Percentiles rank a stretch among this genome's conserved stretches.
These are phyloP conservation scores for Podospora didyma DNA, from an alignment of 495 filamentous ascomycete species.

Conservation along the genomic window DNA sequence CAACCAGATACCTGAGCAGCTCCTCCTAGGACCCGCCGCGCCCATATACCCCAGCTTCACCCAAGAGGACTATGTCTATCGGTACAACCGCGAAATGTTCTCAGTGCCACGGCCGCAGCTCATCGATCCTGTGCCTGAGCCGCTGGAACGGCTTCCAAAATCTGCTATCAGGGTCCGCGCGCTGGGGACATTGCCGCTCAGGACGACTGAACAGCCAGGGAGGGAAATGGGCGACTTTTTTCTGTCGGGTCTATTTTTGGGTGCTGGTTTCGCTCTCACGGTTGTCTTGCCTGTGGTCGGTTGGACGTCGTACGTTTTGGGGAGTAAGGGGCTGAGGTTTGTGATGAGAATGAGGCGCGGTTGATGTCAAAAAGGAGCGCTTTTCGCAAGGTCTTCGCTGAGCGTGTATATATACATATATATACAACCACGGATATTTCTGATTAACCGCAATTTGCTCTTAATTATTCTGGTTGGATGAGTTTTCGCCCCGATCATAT, in stretches of 20 bases:
- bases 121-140: conserved; percentile 9
- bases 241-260: conserved; percentile 47
- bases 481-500: too few species aligned
- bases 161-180: neutral
- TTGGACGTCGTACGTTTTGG: conserved; percentile 6
- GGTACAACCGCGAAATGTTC: conserved; percentile 39
- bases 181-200: neutral
- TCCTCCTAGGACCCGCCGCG: conserved; percentile 44
- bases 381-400: neutral
- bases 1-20: conserved; percentile 47
- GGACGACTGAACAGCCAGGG: conserved; percentile 22
- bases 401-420: too few species aligned
- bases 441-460: too few species aligned
- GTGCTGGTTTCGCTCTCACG: conserved; percentile 16
- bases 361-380: neutral
- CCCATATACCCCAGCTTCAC: conserved; percentile 17
- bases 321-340: conserved; percentile 4
- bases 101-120: conserved; percentile 39
- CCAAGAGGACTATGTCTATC: conserved; percentile 17
- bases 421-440: too few species aligned
- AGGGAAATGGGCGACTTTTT: conserved; percentile 47
- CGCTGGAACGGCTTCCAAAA: neutral
- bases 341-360: neutral
- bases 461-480: too few species aligned
- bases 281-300: conserved; percentile 7